Evolutionary conservation across 768 basidiomycete genomes (phyloP), one percentile per base, ranked within the genome.

Genomic region (Rhizopogon sp.): DNA sequence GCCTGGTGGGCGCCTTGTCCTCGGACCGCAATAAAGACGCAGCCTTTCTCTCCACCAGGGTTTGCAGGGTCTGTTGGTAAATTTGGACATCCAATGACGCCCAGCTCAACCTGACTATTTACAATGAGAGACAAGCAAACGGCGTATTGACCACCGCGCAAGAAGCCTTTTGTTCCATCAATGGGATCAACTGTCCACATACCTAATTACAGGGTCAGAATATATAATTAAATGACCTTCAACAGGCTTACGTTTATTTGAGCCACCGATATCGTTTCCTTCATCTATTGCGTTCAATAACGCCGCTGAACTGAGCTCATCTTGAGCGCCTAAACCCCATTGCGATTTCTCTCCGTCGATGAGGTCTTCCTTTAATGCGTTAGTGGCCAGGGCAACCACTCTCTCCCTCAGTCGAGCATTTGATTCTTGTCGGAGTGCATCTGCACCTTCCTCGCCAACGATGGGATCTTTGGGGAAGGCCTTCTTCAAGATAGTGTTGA

Each of bases 401-500:
- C 89, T 81, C 25, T 82, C 74, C 39, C 82, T 66, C 50, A 94
- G 71, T 0, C 60, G 63, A 8, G 57, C 62, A 3, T 74, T 73
- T 7, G 72, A 72, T 42, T 77, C 79, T 2, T 64, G 67, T 6
- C 88, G 81, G 17, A 98, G 71, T 52, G 93, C 90, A 0, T 82
- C 75, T 0, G 96, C 87, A 67, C 97, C 93, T 70, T 99, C 96
- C 70, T 99, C 97, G 33, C 95, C 97, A 39, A 98, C 87, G 65
- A 98, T 91, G 8, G 81, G 81, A 70, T 98, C 94, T 0, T 77
- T 62, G 0, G 95, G 96, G 71, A 97, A 98, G 0, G 86, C 83
- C 11, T 75, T 74, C 14, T 71, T 67, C 37, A 99, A 80, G 64
- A 98, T 87, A 7, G 86, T 78, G 56, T 88, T 88, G 62, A 99